Base-by-base conservation (phyloP, 2,329 filamentous ascomycete genomes). In the Aspergillus quadrilineatus region DNA sequence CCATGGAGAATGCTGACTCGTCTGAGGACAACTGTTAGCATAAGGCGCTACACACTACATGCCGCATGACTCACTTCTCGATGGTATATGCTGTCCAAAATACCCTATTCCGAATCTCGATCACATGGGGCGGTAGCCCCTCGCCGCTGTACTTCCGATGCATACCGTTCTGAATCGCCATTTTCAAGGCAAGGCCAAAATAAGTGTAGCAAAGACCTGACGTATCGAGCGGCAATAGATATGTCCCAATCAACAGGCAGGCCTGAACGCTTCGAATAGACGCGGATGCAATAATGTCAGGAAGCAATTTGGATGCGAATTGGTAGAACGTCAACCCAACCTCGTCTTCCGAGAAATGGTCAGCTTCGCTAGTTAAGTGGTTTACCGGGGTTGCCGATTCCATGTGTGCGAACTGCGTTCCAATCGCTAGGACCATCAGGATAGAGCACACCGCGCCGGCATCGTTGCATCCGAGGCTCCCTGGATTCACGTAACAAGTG, bases 141-240 rank as follows among this genome's bases (percentile, higher is more conserved):
- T 78, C 75, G 1, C 77, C 79, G 1, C 76, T 70, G 56, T 79
- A 80, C 53, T 74, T 79, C 48, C 82, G 74, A 60, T 85, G 82
- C 82, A 85, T 83, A 8, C 82, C 82, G 63, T 85, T 85, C 58
- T 84, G 82, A 12, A 85, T 83, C 1, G 82, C 82, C 56, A 85
- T 71, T 57, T 82, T 83, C 42, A 84, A 71, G 1, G 81, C 80
- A 10, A 85, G 66, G 6, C 81, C 81, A 46, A 84, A 74, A 60
- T 85, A 85, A 2, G 81, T 82, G 60, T 84, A 85, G 2, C 80
- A 80, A 17, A 85, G 67, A 0, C 82, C 82, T 1, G 81, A 82
- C 0, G 82, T 79, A 63, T 85, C 82, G 0, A 84, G 72, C 0
- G 82, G 82, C 5, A 85, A 69, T 1, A 80, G 72, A 59, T 84